Base-by-base conservation (phyloP, 2,329 filamentous ascomycete genomes). In the Chaetomiaceae sp. region DNA sequence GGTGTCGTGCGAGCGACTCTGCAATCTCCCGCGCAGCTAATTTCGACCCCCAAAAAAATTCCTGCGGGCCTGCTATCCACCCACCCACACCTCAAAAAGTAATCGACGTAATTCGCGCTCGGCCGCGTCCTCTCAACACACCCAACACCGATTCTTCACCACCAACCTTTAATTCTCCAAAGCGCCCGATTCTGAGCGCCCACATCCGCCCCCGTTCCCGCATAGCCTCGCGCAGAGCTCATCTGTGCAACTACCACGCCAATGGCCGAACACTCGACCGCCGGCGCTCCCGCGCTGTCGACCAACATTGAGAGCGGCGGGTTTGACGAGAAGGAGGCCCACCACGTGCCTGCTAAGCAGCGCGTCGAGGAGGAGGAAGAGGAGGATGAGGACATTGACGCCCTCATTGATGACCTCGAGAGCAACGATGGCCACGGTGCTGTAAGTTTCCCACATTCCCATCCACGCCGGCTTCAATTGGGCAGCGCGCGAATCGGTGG, bases 381-480 rank as follows among this genome's bases (percentile, higher is more conserved):
- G 20, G 87, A 88, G 42, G 87, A 90, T 64, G 87, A 90, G 74
- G 87, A 92, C 69, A 90, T 95, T 62, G 88, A 95, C 67, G 83
- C 85, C 66, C 79, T 95, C 65, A 95, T 95, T 62, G 87, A 91
- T 70, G 89, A 94, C 65, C 85, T 95, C 62, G 87, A 94, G 74
- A 90, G 85, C 38, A 78, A 89, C 64, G 89, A 94, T 70, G 88
- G 85, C 51, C 82, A 84, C 62, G 78, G 80, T 50, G 75, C 78
- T 19, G 62, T 64, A 54, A 64, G 61, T 23, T 23, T 17, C 15
- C 6, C 22, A 20, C 7, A 9, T 36, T 14, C 14, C 22, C 17
- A 20, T 14, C 6, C 19, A 15, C 47, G 33, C 39, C 19, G 33
- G 3, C 4, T 17, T 31, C n/a, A 27, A 15, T 17, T 17, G 29